Percentiles rank a stretch among this genome's conserved stretches.
These are phyloP conservation scores for Spinellus fusiger DNA, from an alignment of 192 early-diverging fungal genomes.

Conservation along the genomic window DNA sequence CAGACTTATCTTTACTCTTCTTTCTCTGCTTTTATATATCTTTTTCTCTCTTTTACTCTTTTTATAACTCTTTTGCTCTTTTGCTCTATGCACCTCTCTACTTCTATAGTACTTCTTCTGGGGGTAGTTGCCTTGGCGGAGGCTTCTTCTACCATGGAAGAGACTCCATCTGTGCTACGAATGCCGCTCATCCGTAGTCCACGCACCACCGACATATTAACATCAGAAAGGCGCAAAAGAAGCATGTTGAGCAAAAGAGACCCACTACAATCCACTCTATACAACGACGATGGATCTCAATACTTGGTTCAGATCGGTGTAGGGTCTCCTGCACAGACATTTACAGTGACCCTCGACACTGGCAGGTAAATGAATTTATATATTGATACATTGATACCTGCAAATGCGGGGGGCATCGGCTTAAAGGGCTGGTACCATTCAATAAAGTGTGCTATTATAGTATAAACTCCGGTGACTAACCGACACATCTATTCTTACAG, in stretches of 20 bases:
- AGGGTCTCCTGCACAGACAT: constrained; percentile 24
- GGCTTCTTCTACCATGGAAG: background rate
- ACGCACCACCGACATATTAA: background rate
- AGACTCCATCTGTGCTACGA: background rate
- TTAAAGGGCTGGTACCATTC: background rate
- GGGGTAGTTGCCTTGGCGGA: background rate
- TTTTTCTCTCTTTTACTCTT: background rate
- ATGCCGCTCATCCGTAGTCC: background rate
- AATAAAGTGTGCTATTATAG: background rate
- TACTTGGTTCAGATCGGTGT: constrained; percentile 20
- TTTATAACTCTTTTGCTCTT: background rate
- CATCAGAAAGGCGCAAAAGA: background rate
- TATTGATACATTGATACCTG: too few species aligned
- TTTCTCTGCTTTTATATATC: background rate
- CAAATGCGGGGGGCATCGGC: background rate
- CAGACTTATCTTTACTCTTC: too few species aligned
- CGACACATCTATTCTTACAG: constrained; percentile 2
- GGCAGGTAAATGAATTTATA: constrained; percentile 23
- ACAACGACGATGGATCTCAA: constrained; percentile 25
- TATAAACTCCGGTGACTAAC: background rate
- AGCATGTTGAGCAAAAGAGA: background rate
- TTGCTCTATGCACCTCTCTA: background rate
- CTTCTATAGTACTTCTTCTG: background rate
- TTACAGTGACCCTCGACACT: constrained; percentile 24
- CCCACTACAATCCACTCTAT: constrained; percentile 1